Evolutionary conservation across 495 filamentous ascomycete genomes (phyloP), one percentile per base, ranked within the genome.

Genomic region (Daldinia childiae): DNA sequence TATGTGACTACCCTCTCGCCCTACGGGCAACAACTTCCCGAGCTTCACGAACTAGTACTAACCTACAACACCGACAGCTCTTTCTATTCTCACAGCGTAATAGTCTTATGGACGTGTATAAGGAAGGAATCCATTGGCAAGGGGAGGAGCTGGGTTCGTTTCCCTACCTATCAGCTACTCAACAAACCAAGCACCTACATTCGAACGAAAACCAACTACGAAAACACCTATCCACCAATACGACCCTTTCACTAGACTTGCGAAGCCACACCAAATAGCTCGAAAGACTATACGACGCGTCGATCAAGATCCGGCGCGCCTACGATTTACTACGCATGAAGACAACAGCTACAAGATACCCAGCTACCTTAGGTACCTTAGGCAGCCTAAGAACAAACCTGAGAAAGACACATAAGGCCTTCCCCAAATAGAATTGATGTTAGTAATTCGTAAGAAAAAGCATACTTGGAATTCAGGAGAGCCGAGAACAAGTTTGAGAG

Each of bases 1-100:
- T 29, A 29, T 4, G 27, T 29, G 57, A 64, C 61, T 62, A 57
- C 60, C 24, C 48, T 34, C 24, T 41, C 6, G 36, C 38, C 15
- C 11, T 34, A 24, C 43, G 34, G 21, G 57, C 12, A 38, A 67
- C 50, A 51, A 27, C 70, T 68, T 73, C 70, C 70, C 15, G 0
- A 56, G 30, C 26, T 36, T 27, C 12, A 62, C 30, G 8, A 60
- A 45, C 54, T 55, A 2, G 11, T 21, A 34, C 12, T 36, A 45
- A 8, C 52, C 11, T 15, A 21, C 41, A 12, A 29, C 11, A 30
- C 19, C 6, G 29, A 8, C 0, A 19, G 24, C n/a, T 11, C 27
- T 38, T 54, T 54, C 50, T 30, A 27, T n/a, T 5, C 19, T 6
- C 8, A 11, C 14, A 48, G 0, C 8, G 2, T 12, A 48, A 41